Conservation (phyloP, 1,284 basidiomycete species). For the Rhodotorula sp. region DNA sequence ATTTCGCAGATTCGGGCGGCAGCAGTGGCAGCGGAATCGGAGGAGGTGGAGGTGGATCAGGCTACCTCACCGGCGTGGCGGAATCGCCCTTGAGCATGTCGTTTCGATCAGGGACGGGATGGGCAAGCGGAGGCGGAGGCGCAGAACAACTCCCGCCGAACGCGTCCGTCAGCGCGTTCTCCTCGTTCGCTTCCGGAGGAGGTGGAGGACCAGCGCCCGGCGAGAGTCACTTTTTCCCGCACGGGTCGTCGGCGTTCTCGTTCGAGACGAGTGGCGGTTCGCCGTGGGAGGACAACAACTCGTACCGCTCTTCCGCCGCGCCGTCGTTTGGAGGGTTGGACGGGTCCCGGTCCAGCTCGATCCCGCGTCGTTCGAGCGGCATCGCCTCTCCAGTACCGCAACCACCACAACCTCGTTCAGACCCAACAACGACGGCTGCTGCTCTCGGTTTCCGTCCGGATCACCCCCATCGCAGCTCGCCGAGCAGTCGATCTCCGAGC, state of each 20-base stretch:
- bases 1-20: background rate
- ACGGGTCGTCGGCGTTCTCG: conserved; percentile 32
- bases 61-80: background rate
- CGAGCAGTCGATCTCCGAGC: background rate
- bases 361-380: background rate
- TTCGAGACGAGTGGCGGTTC: conserved; percentile 21
- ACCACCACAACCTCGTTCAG: background rate
- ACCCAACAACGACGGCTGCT: background rate
- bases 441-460: background rate
- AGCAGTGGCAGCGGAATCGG: background rate
- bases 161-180: conserved; percentile 18
- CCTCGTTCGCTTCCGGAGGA: conserved; percentile 3
- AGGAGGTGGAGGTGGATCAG: background rate
- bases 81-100: conserved; percentile 8
- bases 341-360: background rate
- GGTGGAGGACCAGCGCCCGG: background rate
- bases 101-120: background rate
- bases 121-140: background rate
- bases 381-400: conserved; percentile 5
- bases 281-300: conserved; percentile 11
- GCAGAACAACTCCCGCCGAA: conserved; percentile 21
- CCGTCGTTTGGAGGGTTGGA: conserved; percentile 13
- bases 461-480: background rate
- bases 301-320: conserved; percentile 15
- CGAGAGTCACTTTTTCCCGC: conserved; percentile 33